Conservation (phyloP, 78 protist genomes). For the Monocercomonoides exilis region DNA sequence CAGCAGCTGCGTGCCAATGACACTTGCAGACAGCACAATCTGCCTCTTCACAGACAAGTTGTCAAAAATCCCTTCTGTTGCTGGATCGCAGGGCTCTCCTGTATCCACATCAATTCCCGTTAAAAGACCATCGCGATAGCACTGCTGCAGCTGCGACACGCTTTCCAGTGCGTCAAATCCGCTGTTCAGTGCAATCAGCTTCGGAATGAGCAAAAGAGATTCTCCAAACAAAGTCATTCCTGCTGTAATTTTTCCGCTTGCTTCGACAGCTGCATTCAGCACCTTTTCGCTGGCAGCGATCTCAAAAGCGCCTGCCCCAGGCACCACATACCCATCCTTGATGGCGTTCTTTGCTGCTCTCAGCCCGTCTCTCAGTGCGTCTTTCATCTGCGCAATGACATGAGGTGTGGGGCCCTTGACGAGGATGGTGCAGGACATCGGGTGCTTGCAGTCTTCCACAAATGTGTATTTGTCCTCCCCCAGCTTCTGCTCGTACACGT, state of each 20-base stretch:
- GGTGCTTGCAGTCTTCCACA: conserved; percentile 87
- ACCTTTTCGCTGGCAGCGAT: conserved; percentile 26
- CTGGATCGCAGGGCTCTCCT: conserved; percentile 83
- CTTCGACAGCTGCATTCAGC: neutral
- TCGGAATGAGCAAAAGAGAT: conserved; percentile 87
- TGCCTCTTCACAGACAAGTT: conserved; percentile 88
- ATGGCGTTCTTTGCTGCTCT: conserved; percentile 94
- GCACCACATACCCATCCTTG: conserved; percentile 74
- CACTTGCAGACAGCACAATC: conserved; percentile 53
- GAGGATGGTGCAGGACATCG: conserved; percentile 89
- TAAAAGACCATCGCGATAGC: conserved; percentile 35
- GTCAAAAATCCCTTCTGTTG: conserved; percentile 86
- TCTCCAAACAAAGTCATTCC: conserved; percentile 68
- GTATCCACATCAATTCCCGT: conserved; percentile 84
- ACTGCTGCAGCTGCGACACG: conserved; percentile 59
- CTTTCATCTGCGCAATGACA: conserved; percentile 91
- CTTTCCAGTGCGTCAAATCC: conserved; percentile 87
- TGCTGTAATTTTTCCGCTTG: neutral
- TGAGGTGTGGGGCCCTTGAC: conserved; percentile 93
- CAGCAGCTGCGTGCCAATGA: conserved; percentile 81
- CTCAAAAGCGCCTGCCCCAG: conserved; percentile 96
- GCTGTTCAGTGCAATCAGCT: conserved; percentile 78
- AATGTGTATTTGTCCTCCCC: conserved; percentile 98
- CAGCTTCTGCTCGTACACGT: conserved; percentile 78
- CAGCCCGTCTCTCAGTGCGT: conserved; percentile 97